These are phyloP conservation scores for Vitis labrusca DNA, from an alignment of 164 flowering plant genomes.

Conservation along the genomic window DNA sequence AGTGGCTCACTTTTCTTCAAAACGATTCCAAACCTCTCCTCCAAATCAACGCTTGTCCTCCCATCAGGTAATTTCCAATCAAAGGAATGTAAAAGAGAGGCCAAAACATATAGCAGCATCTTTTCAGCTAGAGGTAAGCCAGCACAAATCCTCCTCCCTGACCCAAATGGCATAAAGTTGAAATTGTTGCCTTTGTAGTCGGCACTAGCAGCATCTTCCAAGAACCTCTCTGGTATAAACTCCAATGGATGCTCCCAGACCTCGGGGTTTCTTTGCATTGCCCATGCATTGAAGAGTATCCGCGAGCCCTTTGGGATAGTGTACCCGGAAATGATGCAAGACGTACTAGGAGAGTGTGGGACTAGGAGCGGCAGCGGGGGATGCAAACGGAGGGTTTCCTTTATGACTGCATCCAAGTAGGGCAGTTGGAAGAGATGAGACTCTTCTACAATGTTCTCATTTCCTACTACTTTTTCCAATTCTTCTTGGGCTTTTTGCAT, in stretches of 20 bases:
- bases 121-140: slow-evolving; percentile 27
- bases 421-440: slow-evolving; percentile 23
- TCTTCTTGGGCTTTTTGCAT: not conserved
- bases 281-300: no score
- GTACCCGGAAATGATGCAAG: slow-evolving; percentile 34
- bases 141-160: slow-evolving; percentile 28
- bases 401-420: slow-evolving; percentile 38
- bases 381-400: slow-evolving; percentile 41
- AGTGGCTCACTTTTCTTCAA: no score
- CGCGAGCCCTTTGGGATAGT: slow-evolving; percentile 20
- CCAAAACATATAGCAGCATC: slow-evolving; percentile 19
- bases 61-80: no score
- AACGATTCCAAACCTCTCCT: no score
- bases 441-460: slow-evolving; percentile 28
- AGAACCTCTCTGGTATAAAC: no score
- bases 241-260: no score
- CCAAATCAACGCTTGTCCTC: no score
- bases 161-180: slow-evolving; percentile 25
- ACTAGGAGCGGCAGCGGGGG: slow-evolving; percentile 31
- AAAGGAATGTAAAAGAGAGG: slow-evolving; percentile 21
- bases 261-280: no score
- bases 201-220: not conserved
- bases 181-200: slow-evolving; percentile 19
- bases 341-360: slow-evolving; percentile 16
- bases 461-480: not conserved